These are phyloP conservation scores for Pisolithus thermaeus DNA, from an alignment of 1,284 basidiomycete genomes.

Conservation along the genomic window DNA sequence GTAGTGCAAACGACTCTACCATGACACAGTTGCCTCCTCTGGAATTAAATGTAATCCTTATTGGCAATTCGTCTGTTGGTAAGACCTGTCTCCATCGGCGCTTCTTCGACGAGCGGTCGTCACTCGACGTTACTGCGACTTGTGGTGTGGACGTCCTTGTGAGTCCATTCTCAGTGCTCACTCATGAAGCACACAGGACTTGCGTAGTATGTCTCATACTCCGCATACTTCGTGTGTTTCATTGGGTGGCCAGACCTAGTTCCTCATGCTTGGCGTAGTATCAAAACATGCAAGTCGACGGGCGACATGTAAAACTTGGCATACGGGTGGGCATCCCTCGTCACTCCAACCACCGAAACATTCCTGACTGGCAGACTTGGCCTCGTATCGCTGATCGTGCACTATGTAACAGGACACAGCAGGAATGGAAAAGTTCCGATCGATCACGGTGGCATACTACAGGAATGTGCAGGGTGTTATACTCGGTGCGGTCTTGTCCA, in stretches of 20 bases:
- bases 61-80: conserved; percentile 89
- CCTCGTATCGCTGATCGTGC: not conserved
- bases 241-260: not conserved
- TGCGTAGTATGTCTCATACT: not conserved
- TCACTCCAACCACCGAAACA: too few species aligned
- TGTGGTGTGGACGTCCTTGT: conserved; percentile 74
- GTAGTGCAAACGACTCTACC: too few species aligned
- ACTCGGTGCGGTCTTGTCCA: conserved; percentile 51
- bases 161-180: conserved; percentile 29
- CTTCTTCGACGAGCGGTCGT: conserved; percentile 95
- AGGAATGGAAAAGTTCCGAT: conserved; percentile 87
- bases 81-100: conserved; percentile 86
- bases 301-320: conserved; percentile 74
- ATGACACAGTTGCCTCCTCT: too few species aligned
- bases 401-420: conserved; percentile 69
- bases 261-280: conserved; percentile 41
- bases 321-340: conserved; percentile 61
- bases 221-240: too few species aligned
- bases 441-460: conserved; percentile 89
- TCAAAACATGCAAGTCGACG: conserved; percentile 77
- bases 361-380: not conserved
- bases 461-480: conserved; percentile 93
- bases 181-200: not conserved
- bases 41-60: conserved; percentile 59
- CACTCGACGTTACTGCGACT: conserved; percentile 51